Base-by-base conservation (phyloP, 176 grass and related monocot genomes). In the Rhynchospora breviuscula region DNA sequence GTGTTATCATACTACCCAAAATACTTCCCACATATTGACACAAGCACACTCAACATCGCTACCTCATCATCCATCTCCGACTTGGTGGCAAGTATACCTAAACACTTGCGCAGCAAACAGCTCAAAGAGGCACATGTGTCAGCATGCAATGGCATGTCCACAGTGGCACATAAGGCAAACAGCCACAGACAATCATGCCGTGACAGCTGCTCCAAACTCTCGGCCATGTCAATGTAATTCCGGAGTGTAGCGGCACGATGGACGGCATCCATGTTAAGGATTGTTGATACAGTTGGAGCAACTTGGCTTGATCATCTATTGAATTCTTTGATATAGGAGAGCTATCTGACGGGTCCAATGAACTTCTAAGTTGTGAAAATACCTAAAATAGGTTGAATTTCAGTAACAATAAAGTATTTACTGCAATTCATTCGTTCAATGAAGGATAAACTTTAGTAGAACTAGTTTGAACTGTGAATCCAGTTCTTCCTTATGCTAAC, bases 101-200 rank as follows among this genome's bases (percentile, higher is more conserved):
- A 80, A 9, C 91, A 95, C 68, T 90, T 98, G 59, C 93, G 87
- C 51, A 98, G 72, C 79, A 98, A 59, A 0, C 87, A 86, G 70
- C 92, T 93, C 45, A 98, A 64, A 4, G 89, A 91, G 40, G 95
- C 86, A 44, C 87, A 95, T 8, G 89, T 91, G 67, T 93, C 89
- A 0, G 84, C 89, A 2, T 91, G 71, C 7, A 95, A 56, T 25
- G 92, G 95, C 35, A 78, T 63, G 15, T 95, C 89, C 2, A 98
- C 86, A 8, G 86, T 66, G 2, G 86, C 86, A 59, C 89, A 93
- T 5, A 98, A 26, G 15, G 92, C 87, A 91, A 98, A 98, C 7
- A 95, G 65, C 89, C 92, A 95, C 17, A 95, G n/a, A 84, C 92
- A 98, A 51, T 98, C 84, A 14, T 93, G 87, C 84, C 84, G 88